These are phyloP conservation scores for Themeda triandra DNA, from an alignment of 176 grass and related monocot species.

Conservation along the genomic window DNA sequence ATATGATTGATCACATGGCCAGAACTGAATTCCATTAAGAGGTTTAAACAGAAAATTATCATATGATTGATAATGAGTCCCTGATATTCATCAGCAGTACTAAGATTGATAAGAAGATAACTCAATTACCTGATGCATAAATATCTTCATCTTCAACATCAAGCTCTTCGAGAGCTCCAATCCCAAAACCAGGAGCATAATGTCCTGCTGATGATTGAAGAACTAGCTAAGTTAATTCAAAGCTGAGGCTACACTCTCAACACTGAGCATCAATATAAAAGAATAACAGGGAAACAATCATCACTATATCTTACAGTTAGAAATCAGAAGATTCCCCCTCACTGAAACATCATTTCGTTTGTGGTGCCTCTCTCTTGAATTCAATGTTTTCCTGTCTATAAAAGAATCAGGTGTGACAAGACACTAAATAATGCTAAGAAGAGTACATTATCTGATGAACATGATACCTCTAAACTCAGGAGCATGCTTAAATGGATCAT, in stretches of 20 bases:
- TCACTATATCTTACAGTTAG: conserved; percentile 65
- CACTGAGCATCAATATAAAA: background rate
- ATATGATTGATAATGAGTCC: conserved; percentile 21
- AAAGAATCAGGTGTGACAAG: conserved; percentile 16
- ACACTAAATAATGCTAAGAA: background rate
- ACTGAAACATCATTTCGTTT: conserved; percentile 51
- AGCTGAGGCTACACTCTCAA: background rate
- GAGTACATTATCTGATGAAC: conserved; percentile 6
- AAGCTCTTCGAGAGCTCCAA: conserved; percentile 96
- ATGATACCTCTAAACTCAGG: conserved; percentile 89
- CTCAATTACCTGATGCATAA: conserved; percentile 90
- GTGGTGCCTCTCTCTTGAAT: conserved; percentile 43
- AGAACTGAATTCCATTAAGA: background rate
- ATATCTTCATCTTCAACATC: conserved; percentile 97
- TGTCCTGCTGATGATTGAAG: conserved; percentile 70
- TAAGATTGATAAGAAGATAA: conserved; percentile 28
- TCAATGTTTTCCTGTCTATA: conserved; percentile 76
- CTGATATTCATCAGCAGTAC: background rate
- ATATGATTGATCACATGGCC: background rate
- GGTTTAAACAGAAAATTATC: conserved; percentile 16
- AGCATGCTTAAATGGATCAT: conserved; percentile 91
- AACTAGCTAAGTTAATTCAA: conserved; percentile 14
- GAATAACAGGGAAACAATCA: conserved; percentile 14
- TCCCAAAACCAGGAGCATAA: conserved; percentile 94
- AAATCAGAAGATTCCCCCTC: conserved; percentile 61